Evolutionary conservation across 2,329 filamentous ascomycete species (phyloP), one percentile per base, ranked within the genome.

Genomic region (Ceratocystis ficicola): DNA sequence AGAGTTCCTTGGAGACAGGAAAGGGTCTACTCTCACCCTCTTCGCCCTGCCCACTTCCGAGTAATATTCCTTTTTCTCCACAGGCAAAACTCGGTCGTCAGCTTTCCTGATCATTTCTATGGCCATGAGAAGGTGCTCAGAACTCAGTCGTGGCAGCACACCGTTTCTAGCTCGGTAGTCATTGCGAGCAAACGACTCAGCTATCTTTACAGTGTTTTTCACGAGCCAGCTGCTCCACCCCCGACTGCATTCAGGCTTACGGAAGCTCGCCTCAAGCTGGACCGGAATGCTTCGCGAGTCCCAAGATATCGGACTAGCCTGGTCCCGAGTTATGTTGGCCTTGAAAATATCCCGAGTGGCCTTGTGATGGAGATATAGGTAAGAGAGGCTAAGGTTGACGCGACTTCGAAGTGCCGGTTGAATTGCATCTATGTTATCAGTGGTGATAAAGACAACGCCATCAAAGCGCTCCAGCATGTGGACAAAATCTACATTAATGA

Each of bases 161-260:
- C 32, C 32, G 8, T 36, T 36, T 36, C 32, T 36, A 36, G 32
- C 32, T 10, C 32, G 32, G 8, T 36, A 36, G 46, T 20, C 17
- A 69, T 77, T 72, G 17, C 76, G 72, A 0, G 77, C 76, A 0
- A 78, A 69, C 50, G 73, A 73, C 1, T 74, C 74, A 0, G 75
- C 74, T 5, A 71, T 74, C 68, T 75, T 73, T 70, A 76, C 75
- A 1, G 74, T 74, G 20, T 72, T 76, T 52, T 74, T 73, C 57
- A 76, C 76, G 65, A 76, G 75, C 12, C 75, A 72, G 6, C 75
- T 75, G 59, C 76, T 76, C 74, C 75, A 76, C 67, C 70, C 71
- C 10, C 8, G 7, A 2, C n/a, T 20, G n/a, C 22, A 3, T 6
- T 48, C 20, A 6, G 46, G 46, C 20, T n/a, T n/a, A 20, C 10